These are phyloP conservation scores for Wickerhamiella vanderwaltii DNA, from an alignment of 805 yeast genomes.

Conservation along the genomic window DNA sequence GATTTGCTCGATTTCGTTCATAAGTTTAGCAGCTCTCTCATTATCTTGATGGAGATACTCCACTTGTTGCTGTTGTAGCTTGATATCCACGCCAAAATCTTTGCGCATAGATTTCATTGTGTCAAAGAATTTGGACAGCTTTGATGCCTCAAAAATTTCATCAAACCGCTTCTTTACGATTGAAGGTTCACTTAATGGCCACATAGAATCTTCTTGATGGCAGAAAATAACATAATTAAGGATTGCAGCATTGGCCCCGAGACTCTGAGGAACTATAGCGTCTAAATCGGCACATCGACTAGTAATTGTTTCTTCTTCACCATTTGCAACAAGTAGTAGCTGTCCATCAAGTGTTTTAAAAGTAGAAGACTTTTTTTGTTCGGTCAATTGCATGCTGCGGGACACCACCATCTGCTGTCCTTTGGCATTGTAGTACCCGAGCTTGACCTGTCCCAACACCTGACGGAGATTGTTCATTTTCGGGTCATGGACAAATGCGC, in stretches of 20 bases:
- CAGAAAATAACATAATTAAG: constrained; percentile 89
- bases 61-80: constrained; percentile 64
- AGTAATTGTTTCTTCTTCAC: constrained; percentile 53
- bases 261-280: constrained; percentile 58
- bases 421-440: constrained; percentile 66
- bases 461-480: constrained; percentile 50
- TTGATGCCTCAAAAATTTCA: constrained; percentile 90
- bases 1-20: constrained; percentile 36
- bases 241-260: constrained; percentile 82
- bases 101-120: constrained; percentile 62
- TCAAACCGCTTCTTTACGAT: constrained; percentile 83
- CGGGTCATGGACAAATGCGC: constrained; percentile 94
- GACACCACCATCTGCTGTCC: constrained; percentile 76
- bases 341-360: constrained; percentile 91
- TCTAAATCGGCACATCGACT: constrained; percentile 80
- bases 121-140: constrained; percentile 82
- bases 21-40: constrained; percentile 52
- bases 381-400: constrained; percentile 63
- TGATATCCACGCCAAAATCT: constrained; percentile 64
- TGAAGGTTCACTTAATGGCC: constrained; percentile 89
- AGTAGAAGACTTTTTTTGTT: constrained; percentile 50
- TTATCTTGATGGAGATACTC: constrained; percentile 63
- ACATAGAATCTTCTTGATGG: constrained; percentile 91
- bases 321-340: constrained; percentile 46
- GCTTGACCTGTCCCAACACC: constrained; percentile 80